Evolutionary conservation across 2,329 filamentous ascomycete species (phyloP).

Genomic region (Pseudopithomyces maydicus): DNA sequence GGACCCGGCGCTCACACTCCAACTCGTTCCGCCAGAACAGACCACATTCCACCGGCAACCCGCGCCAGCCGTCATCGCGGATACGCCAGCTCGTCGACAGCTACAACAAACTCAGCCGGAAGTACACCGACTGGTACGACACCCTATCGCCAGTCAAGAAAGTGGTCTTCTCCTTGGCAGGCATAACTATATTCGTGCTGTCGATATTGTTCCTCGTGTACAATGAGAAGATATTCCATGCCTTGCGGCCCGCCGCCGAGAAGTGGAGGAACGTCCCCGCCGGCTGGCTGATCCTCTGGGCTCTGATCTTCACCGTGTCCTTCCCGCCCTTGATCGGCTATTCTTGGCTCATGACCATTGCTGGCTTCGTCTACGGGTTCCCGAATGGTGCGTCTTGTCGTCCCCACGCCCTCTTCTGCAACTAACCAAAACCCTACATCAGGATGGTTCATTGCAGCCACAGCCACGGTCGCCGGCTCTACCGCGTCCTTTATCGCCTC

Average conservation of each 20-base stretch:
- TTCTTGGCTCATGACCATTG: constrained; percentile 72
- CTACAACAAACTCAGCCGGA: constrained; percentile 52
- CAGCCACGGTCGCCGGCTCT: constrained; percentile 78
- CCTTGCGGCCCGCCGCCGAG: constrained; percentile 73
- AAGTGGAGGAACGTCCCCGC: constrained; percentile 75
- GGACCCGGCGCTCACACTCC: constrained; percentile 55
- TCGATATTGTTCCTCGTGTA: constrained; percentile 75
- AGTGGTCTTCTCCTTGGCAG: constrained; percentile 59
- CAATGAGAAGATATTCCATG: constrained; percentile 78
- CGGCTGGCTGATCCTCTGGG: constrained; percentile 78
- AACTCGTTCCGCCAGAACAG: constrained; percentile 48
- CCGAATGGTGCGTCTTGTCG: constrained; percentile 56
- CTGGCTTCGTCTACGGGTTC: constrained; percentile 74
- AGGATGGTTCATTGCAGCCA: constrained; percentile 81
- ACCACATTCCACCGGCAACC: constrained; percentile 38
- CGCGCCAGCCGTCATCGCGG: constrained; percentile 37
- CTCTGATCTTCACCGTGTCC: constrained; percentile 73
- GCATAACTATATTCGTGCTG: constrained; percentile 59
- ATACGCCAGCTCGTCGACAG: constrained; percentile 48
- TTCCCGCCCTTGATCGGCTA: constrained; percentile 91
- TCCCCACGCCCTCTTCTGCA: constrained; percentile 54
- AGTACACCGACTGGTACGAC: constrained; percentile 57
- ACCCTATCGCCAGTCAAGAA: constrained; percentile 66
- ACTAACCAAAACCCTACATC: constrained; percentile 15
- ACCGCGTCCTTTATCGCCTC: constrained; percentile 80